Evolutionary conservation across 2,329 filamentous ascomycete species (phyloP).

Genomic region (Clarireedia homoeocarpa): DNA sequence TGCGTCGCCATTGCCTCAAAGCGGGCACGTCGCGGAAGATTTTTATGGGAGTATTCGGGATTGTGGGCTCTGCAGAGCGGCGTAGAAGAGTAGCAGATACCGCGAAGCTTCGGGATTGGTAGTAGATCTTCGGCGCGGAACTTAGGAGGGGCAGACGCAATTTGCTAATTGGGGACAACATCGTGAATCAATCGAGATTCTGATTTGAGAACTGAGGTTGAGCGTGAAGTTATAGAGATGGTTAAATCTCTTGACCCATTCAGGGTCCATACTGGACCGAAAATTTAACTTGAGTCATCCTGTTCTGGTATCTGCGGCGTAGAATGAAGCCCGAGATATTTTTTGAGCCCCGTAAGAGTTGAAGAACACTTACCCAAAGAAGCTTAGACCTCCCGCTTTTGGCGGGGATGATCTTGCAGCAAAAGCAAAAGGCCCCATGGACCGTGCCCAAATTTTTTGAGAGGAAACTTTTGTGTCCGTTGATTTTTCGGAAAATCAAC

Average conservation of each 20-base stretch:
- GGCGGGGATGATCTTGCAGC: not conserved
- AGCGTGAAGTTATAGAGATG: not conserved
- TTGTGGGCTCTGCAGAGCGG: slow-evolving; percentile 21
- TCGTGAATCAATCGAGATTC: not conserved
- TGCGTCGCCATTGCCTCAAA: slow-evolving; percentile 61
- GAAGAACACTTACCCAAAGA: not conserved
- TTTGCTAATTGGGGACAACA: not conserved
- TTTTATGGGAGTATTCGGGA: slow-evolving; percentile 53
- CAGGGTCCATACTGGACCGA: slow-evolving; percentile 22
- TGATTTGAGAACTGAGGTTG: not conserved
- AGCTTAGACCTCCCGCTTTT: slow-evolving; percentile 18
- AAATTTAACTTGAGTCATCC: slow-evolving; percentile 18
- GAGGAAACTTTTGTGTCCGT: slow-evolving; percentile 14
- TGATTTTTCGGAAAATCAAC: slow-evolving; percentile 1
- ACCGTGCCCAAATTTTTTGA: slow-evolving; percentile 7
- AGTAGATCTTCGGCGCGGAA: slow-evolving; percentile 2
- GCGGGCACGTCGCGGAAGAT: slow-evolving; percentile 69
- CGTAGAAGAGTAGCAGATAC: slow-evolving; percentile 9
- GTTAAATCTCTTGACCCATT: slow-evolving; percentile 7
- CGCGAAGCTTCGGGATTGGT: slow-evolving; percentile 13
- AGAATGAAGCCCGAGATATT: slow-evolving; percentile 23
- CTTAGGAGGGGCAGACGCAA: not conserved
- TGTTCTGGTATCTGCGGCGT: slow-evolving; percentile 28
- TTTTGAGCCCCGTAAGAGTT: slow-evolving; percentile 5
- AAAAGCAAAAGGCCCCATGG: not conserved